Conservation (phyloP, 306 rosid species). For the Morella rubra region DNA sequence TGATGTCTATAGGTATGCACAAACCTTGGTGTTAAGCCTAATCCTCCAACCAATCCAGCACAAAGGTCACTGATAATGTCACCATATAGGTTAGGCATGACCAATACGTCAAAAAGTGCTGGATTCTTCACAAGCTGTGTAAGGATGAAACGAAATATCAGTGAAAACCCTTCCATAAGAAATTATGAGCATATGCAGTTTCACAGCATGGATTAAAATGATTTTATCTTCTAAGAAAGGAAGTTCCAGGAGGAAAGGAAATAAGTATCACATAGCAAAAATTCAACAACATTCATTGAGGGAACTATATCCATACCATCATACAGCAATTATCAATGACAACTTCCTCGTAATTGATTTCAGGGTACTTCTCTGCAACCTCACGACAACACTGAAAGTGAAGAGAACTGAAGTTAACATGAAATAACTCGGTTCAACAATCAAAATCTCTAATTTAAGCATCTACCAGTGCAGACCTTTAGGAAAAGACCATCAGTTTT, state of each 20-base stretch:
- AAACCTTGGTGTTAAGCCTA: conserved; percentile 97
- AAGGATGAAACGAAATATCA: conserved; percentile 17
- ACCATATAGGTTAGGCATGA: conserved; percentile 99
- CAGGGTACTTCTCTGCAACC: conserved; percentile 97
- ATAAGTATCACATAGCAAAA: conserved; percentile 24
- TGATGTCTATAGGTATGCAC: not conserved
- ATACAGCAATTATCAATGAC: conserved; percentile 98
- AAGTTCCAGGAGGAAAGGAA: conserved; percentile 10
- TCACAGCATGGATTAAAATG: not conserved
- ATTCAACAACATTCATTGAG: conserved; percentile 21
- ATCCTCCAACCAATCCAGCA: conserved; percentile 97
- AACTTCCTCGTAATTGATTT: conserved; percentile 90
- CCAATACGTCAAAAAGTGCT: conserved; percentile 88
- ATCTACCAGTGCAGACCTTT: conserved; percentile 34
- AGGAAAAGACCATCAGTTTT: conserved; percentile 98
- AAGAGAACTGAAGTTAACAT: conserved; percentile 23
- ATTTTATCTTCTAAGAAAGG: not conserved
- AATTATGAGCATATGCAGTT: not conserved
- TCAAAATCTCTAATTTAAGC: not conserved
- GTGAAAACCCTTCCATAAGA: conserved; percentile 8
- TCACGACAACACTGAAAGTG: conserved; percentile 89
- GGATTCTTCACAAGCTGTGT: conserved; percentile 98
- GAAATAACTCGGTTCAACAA: conserved; percentile 11
- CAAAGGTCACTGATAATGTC: conserved; percentile 99
- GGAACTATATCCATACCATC: conserved; percentile 61